These are phyloP conservation scores for Collybiopsis luxurians DNA, from an alignment of 768 basidiomycete species.

Conservation along the genomic window DNA sequence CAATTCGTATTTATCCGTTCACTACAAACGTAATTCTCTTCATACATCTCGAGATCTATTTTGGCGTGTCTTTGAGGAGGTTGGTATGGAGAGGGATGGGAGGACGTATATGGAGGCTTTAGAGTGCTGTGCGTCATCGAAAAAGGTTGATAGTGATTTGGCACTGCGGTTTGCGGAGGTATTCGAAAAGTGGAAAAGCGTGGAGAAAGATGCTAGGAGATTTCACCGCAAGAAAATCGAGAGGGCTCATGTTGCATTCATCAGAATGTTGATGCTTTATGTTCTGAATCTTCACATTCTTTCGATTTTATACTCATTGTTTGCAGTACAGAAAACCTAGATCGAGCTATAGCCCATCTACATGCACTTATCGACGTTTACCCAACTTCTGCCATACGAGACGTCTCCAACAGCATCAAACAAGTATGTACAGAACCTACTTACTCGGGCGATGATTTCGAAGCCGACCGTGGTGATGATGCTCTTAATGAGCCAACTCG, in stretches of 20 bases:
- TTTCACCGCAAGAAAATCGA: slow-evolving; percentile 54
- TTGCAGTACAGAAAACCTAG: slow-evolving; percentile 44
- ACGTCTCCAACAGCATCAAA: slow-evolving; percentile 23
- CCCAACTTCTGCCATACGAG: slow-evolving; percentile 52
- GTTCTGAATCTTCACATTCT: slow-evolving; percentile 22
- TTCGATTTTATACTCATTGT: slow-evolving; percentile 8
- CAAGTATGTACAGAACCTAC: too few relatives aligned
- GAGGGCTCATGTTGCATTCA: slow-evolving; percentile 63
- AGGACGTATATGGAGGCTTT: slow-evolving; percentile 64
- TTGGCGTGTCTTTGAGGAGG: slow-evolving; percentile 42
- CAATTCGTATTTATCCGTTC: slow-evolving; percentile 80
- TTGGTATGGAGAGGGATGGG: slow-evolving; percentile 44
- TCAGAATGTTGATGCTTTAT: slow-evolving; percentile 62
- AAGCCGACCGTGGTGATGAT: too few relatives aligned
- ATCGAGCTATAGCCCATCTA: slow-evolving; percentile 54
- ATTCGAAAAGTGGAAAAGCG: slow-evolving; percentile 61
- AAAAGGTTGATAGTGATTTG: slow-evolving; percentile 43
- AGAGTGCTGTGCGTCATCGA: slow-evolving; percentile 53
- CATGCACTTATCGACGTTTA: slow-evolving; percentile 62
- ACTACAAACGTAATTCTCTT: slow-evolving; percentile 55
- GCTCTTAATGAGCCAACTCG: too few relatives aligned
- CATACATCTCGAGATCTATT: slow-evolving; percentile 49
- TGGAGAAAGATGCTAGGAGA: slow-evolving; percentile 39
- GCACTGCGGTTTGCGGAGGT: slow-evolving; percentile 55
- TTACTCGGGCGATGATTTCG: too few relatives aligned